phyloP scores from a whole-genome alignment of 371 early-diverging fungal genomes.

The Mortierella sp. region DNA sequence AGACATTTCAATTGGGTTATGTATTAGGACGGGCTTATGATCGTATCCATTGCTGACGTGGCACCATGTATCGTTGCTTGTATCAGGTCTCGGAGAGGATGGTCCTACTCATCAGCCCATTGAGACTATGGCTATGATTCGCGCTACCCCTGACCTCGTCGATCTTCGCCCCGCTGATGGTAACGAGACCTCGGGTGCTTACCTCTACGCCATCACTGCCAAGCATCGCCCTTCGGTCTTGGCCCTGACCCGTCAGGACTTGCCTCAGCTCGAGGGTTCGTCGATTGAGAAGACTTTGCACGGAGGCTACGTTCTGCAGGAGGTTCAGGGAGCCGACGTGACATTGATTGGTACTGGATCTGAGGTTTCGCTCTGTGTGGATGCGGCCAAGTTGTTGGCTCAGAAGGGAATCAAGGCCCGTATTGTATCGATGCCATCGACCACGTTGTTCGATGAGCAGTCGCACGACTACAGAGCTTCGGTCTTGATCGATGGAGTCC shows the following conservation, averaged over 20 bases:
- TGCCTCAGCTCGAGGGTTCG: constrained; percentile 91
- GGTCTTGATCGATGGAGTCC: constrained; percentile 85
- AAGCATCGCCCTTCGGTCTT: constrained; percentile 86
- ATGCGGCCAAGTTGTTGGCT: constrained; percentile 81
- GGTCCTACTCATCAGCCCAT: constrained; percentile 99
- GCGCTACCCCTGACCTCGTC: constrained; percentile 95
- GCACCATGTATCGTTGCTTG: background rate
- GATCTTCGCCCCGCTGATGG: constrained; percentile 97
- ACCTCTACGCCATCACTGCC: constrained; percentile 82
- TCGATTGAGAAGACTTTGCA: constrained; percentile 78
- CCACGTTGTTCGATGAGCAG: constrained; percentile 96
- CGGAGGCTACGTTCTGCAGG: constrained; percentile 87
- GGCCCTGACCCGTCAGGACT: constrained; percentile 94
- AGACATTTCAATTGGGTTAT: no score
- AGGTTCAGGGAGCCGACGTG: constrained; percentile 68
- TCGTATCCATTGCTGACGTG: background rate
- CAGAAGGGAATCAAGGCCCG: constrained; percentile 71
- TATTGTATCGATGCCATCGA: constrained; percentile 97
- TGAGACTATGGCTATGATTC: constrained; percentile 93
- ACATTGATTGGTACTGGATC: constrained; percentile 95
- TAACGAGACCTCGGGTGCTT: constrained; percentile 95
- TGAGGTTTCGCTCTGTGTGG: constrained; percentile 93
- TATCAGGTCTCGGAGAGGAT: constrained; percentile 83
- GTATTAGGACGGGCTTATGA: no score
- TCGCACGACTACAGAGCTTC: constrained; percentile 82